Evolutionary conservation across 805 yeast species (phyloP).

Genomic region (Wickerhamomyces queroliae): DNA sequence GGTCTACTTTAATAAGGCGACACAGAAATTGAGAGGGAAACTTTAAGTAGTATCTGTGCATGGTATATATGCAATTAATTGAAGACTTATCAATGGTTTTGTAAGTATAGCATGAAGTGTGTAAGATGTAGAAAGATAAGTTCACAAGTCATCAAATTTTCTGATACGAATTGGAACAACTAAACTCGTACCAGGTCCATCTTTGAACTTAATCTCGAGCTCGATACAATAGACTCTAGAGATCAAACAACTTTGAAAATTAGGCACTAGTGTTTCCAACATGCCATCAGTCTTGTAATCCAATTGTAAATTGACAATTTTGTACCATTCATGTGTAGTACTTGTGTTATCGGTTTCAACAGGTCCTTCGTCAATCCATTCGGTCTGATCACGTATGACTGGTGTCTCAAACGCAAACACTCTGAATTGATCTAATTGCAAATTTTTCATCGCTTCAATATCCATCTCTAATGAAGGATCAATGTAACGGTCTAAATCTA

Average conservation of each 20-base stretch:
- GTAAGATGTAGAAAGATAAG: too few species aligned
- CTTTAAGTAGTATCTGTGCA: too few species aligned
- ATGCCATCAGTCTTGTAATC: conserved; percentile 36
- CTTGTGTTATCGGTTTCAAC: neutral
- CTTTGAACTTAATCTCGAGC: conserved; percentile 33
- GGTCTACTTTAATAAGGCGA: too few species aligned
- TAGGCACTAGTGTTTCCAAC: conserved; percentile 48
- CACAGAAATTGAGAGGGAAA: too few species aligned
- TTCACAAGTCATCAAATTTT: conserved; percentile 17
- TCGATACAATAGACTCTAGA: conserved; percentile 52
- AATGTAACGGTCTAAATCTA: conserved; percentile 8
- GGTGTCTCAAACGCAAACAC: conserved; percentile 3
- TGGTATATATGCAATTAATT: too few species aligned
- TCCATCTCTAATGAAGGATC: conserved; percentile 11
- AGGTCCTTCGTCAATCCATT: neutral
- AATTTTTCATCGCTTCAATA: conserved; percentile 15
- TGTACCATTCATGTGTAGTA: neutral
- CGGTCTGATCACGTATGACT: neutral
- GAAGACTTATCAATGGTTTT: too few species aligned
- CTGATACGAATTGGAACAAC: conserved; percentile 33
- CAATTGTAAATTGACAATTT: conserved; percentile 28
- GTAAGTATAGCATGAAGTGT: too few species aligned
- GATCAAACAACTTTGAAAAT: conserved; percentile 58
- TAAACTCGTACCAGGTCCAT: conserved; percentile 23
- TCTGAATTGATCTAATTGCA: conserved; percentile 8